Base-by-base conservation (phyloP, 495 filamentous ascomycete genomes). In the Xylaria cubensis region DNA sequence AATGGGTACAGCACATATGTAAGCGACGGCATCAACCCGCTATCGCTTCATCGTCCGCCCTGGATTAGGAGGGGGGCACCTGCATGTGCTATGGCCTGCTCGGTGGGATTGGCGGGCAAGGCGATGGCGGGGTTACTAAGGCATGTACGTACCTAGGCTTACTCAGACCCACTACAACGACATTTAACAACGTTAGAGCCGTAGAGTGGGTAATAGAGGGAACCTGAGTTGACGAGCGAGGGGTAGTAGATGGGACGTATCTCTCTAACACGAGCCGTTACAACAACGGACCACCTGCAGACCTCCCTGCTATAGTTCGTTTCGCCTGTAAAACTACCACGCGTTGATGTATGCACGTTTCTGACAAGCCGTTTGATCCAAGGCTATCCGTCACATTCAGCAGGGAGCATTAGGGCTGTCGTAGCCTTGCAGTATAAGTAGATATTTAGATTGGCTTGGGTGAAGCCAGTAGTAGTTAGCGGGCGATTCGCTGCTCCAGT, bases 91-190 rank as follows among this genome's bases (percentile, higher is more conserved):
- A 15, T 56, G 5, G 26, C 24, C 42, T 44, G 61, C 21, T 39
- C 7, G 39, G 34, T 39, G 39, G 36, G 61, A 48, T 67, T 51
- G 64, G 39, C 46, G 48, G 48, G 50, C 26, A 26, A 36, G 48
- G 48, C 51, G 26, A 69, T 69, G 66, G 66, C 66, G 66, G 66
- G 66, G 66, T 67, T 67, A 46, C 63, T 46, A 51, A 44, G 12
- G 36, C 44, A 29, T 46, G 41, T 65, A 50, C 42, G 46, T 55
- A 46, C 24, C 32, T 13, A 42, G 53, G 55, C 66, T 68, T 69
- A 62, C 67, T 62, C 67, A 69, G 67, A 32, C 51, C 67, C 67
- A 50, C 67, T 42, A 59, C 66, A 32, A 21, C 26, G 3, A 67
- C 26, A 17, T 17, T 61, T 12, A 17, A 53, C 24, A 56, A 32